Evolutionary conservation across 2,329 filamentous ascomycete species (phyloP).

Genomic region (Blumeria graminis): DNA sequence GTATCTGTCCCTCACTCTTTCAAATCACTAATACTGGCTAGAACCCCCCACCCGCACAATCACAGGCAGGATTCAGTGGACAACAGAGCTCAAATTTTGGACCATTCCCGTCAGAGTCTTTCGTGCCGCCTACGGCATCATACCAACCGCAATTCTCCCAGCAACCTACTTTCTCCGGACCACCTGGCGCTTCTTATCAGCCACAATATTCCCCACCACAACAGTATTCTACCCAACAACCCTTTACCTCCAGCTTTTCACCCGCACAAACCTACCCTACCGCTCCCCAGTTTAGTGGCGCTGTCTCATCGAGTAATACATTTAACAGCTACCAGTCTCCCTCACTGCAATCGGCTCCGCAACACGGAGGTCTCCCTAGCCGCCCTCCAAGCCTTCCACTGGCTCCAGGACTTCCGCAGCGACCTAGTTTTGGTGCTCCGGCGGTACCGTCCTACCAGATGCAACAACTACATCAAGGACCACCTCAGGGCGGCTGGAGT

Average conservation of each 20-base stretch:
- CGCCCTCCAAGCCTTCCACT: slow-evolving; percentile 29
- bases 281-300: slow-evolving; percentile 15
- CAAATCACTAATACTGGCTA: slow-evolving; percentile 6
- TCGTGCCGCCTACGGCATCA: slow-evolving; percentile 17
- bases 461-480: slow-evolving; percentile 31
- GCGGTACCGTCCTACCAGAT: slow-evolving; percentile 24
- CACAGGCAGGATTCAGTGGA: slow-evolving; percentile 10
- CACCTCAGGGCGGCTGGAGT: slow-evolving; percentile 16
- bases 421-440: slow-evolving; percentile 28
- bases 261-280: slow-evolving; percentile 8
- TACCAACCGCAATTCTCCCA: slow-evolving; percentile 19
- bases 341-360: slow-evolving; percentile 18
- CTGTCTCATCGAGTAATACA: slow-evolving; percentile 17
- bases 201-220: slow-evolving; percentile 15
- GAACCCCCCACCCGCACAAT: slow-evolving; percentile 14
- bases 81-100: slow-evolving; percentile 15
- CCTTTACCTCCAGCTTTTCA: slow-evolving; percentile 10
- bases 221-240: slow-evolving; percentile 14
- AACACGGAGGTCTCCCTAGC: slow-evolving; percentile 19
- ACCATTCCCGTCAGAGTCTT: slow-evolving; percentile 16
- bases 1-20: slow-evolving; percentile 14
- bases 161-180: slow-evolving; percentile 16
- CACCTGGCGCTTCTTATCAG: slow-evolving; percentile 14
- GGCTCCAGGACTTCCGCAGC: slow-evolving; percentile 32
- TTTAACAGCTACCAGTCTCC: slow-evolving; percentile 21